Conservation (phyloP, 768 basidiomycete genomes). For the Ramaria sp. region DNA sequence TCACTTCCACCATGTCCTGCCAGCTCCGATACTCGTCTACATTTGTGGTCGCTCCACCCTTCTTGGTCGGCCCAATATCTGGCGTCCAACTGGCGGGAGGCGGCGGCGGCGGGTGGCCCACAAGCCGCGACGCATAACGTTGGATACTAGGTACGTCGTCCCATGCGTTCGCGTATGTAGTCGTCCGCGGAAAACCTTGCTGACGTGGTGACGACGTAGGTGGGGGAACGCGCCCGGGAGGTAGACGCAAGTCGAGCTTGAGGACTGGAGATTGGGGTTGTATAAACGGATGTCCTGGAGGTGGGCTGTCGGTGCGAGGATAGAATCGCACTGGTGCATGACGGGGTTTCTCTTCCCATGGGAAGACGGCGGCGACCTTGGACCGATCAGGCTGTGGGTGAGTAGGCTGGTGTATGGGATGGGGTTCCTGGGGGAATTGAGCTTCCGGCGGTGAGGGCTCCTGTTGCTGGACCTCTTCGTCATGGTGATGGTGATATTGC, state of each 20-base stretch:
- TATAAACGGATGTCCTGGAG: conserved; percentile 21
- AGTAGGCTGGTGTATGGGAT: conserved; percentile 19
- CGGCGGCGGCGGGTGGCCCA: conserved; percentile 35
- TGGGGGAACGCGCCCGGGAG: conserved; percentile 26
- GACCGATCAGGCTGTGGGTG: conserved; percentile 53
- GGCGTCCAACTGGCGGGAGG: conserved; percentile 34
- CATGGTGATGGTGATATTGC: background rate
- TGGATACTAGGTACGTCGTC: conserved; percentile 74
- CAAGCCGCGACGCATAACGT: conserved; percentile 55
- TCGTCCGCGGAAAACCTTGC: conserved; percentile 47
- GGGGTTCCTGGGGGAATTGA: background rate
- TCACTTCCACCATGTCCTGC: conserved; percentile 51
- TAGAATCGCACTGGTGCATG: conserved; percentile 61
- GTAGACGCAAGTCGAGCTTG: background rate
- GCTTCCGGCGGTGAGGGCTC: background rate
- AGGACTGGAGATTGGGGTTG: conserved; percentile 21
- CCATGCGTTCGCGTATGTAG: conserved; percentile 76
- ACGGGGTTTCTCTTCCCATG: conserved; percentile 84
- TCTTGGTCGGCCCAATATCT: conserved; percentile 16
- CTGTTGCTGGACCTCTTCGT: background rate
- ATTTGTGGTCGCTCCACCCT: conserved; percentile 26
- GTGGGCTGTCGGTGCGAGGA: conserved; percentile 50
- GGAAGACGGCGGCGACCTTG: conserved; percentile 75
- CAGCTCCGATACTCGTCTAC: conserved; percentile 28
- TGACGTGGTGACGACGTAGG: conserved; percentile 16